A percentile compares a stretch with the other conserved stretches of the same genome.
These are phyloP conservation scores for Candida bentonensis DNA, from an alignment of 805 yeast species.

Conservation along the genomic window DNA sequence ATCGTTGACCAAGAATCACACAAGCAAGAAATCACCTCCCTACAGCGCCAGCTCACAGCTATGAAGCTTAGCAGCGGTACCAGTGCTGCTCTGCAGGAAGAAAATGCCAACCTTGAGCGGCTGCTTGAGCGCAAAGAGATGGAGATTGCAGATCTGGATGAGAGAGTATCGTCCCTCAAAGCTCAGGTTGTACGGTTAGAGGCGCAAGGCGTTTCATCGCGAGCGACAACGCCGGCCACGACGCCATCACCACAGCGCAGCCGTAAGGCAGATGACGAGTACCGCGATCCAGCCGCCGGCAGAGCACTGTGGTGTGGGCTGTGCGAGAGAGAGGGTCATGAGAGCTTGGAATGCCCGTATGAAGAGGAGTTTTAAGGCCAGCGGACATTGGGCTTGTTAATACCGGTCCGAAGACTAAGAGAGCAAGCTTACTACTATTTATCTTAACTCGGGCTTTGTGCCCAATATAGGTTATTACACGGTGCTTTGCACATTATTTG, in stretches of 20 bases:
- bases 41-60: background rate
- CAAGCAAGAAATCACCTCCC: background rate
- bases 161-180: background rate
- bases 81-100: slow-evolving; percentile 2
- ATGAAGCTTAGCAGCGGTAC: background rate
- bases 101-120: slow-evolving; percentile 15
- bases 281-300: slow-evolving; percentile 56
- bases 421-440: no score
- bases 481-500: no score
- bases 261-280: background rate
- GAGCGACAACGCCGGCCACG: background rate
- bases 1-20: background rate
- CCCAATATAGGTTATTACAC: no score
- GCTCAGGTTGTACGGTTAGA: background rate
- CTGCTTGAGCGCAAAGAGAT: slow-evolving; percentile 8
- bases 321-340: slow-evolving; percentile 85
- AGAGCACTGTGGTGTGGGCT: slow-evolving; percentile 79
- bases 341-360: slow-evolving; percentile 76
- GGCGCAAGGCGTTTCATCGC: background rate
- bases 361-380: slow-evolving; percentile 39
- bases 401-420: no score
- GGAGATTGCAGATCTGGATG: slow-evolving; percentile 1
- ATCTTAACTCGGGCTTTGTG: no score
- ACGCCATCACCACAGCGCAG: background rate
- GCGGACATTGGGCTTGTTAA: no score